Evolutionary conservation across 2,329 filamentous ascomycete species (phyloP).

Genomic region (Cladosporium oxysporum): DNA sequence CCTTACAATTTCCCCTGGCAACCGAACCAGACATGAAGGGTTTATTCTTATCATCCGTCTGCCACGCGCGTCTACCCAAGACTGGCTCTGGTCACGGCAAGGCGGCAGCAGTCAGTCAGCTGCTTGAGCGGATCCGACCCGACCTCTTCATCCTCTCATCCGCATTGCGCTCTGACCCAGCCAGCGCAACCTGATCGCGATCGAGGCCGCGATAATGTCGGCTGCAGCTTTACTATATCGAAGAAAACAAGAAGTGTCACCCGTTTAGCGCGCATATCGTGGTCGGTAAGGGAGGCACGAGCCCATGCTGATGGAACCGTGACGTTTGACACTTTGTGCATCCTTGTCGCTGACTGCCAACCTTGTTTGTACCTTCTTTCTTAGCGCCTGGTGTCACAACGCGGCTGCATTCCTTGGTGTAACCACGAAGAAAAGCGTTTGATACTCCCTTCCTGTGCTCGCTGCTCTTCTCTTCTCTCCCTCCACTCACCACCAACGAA

Average conservation of each 20-base stretch:
- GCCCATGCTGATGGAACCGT: constrained; percentile 11
- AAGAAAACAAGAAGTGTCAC: constrained; percentile 5
- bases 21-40: background rate
- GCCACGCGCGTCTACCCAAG: background rate
- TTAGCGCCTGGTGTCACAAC: background rate
- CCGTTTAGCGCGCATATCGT: constrained; percentile 6
- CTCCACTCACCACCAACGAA: background rate
- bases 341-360: background rate
- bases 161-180: constrained; percentile 15
- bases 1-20: constrained; percentile 3
- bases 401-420: constrained; percentile 17
- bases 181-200: constrained; percentile 1
- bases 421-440: constrained; percentile 12
- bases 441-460: background rate
- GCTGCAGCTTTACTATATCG: background rate
- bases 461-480: background rate
- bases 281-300: constrained; percentile 1
- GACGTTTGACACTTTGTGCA: background rate
- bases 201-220: constrained; percentile 8
- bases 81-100: background rate
- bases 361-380: constrained; percentile 12
- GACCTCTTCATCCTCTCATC: background rate
- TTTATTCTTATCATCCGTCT: background rate
- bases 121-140: background rate
- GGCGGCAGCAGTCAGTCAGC: background rate